Percentiles rank a stretch among this genome's conserved stretches.
These are phyloP conservation scores for Aphanomyces stellatus DNA, from an alignment of 352 stramenopile genomes.

Conservation along the genomic window DNA sequence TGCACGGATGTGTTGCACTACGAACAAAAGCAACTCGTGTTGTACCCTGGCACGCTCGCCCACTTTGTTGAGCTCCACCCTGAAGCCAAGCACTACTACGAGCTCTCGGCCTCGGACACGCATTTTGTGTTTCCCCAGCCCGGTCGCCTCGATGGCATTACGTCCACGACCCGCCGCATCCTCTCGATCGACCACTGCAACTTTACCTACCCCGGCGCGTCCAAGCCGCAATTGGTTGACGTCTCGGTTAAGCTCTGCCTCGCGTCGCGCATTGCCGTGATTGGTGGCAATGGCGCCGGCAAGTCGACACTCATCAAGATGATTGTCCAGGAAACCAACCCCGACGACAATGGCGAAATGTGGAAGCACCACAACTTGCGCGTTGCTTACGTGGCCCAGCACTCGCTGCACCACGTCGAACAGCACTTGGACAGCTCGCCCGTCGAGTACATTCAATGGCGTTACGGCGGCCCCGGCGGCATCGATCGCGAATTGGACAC, in stretches of 20 bases:
- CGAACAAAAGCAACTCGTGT: constrained; percentile 92
- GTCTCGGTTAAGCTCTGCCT: constrained; percentile 93
- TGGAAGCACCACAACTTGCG: constrained; percentile 89
- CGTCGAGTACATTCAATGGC: constrained; percentile 97
- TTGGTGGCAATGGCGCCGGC: constrained; percentile 94
- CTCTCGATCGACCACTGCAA: constrained; percentile 85
- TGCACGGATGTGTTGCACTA: constrained; percentile 96
- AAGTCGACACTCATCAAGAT: constrained; percentile 99
- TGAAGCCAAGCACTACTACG: constrained; percentile 91
- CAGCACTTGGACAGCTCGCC: constrained; percentile 90
- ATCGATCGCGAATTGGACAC: constrained; percentile 89
- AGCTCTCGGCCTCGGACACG: constrained; percentile 71
- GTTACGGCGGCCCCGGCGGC: constrained; percentile 92
- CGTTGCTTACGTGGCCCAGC: constrained; percentile 94
- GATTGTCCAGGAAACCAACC: constrained; percentile 70
- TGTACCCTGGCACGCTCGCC: constrained; percentile 84
- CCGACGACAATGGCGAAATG: constrained; percentile 47
- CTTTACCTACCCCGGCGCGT: constrained; percentile 76
- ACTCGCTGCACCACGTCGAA: constrained; percentile 97
- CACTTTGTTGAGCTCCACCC: constrained; percentile 87
- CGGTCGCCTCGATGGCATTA: constrained; percentile 85
- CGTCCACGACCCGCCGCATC: constrained; percentile 87
- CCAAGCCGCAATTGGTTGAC: constrained; percentile 86
- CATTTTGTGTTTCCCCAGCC: constrained; percentile 86
- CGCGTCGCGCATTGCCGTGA: constrained; percentile 93